A percentile compares a stretch with the other conserved stretches of the same genome.
These are phyloP conservation scores for Malbranchea zuffiana DNA, from an alignment of 2,329 filamentous ascomycete genomes.

Conservation along the genomic window DNA sequence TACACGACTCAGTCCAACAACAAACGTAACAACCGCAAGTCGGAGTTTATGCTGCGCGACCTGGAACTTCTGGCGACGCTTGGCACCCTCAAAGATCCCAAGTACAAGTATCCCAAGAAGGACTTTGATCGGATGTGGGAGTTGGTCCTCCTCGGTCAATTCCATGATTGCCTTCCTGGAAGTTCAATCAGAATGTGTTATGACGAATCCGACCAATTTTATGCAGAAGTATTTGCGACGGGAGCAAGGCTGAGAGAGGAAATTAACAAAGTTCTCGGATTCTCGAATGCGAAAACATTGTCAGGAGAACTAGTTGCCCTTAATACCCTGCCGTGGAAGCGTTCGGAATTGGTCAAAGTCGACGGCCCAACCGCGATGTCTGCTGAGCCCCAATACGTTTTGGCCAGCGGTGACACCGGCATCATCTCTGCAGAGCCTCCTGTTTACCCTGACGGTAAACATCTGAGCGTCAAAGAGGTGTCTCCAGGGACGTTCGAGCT, in stretches of 20 bases:
- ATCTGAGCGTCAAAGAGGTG: constrained; percentile 42
- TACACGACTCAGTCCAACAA: constrained; percentile 98
- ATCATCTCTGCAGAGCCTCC: constrained; percentile 28
- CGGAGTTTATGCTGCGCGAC: constrained; percentile 75
- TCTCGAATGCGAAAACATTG: constrained; percentile 38
- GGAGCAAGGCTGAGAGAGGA: constrained; percentile 62
- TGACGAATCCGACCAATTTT: constrained; percentile 85
- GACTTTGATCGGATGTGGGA: constrained; percentile 98
- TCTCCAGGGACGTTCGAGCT: constrained; percentile 60
- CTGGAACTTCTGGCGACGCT: constrained; percentile 80
- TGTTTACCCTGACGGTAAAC: constrained; percentile 17
- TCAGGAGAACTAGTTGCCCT: constrained; percentile 49
- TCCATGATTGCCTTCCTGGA: constrained; percentile 92
- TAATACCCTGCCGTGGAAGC: constrained; percentile 80
- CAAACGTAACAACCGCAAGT: constrained; percentile 82
- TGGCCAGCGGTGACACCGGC: constrained; percentile 40
- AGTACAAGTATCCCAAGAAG: constrained; percentile 84
- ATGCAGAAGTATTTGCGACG: constrained; percentile 68
- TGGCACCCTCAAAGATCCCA: constrained; percentile 57
- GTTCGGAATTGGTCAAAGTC: constrained; percentile 60
- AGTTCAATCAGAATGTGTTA: constrained; percentile 98
- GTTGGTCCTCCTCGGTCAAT: constrained; percentile 79
- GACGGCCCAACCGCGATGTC: constrained; percentile 20
- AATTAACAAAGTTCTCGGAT: constrained; percentile 56
- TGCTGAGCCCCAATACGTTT: constrained; percentile 27